Evolutionary conservation across 345 rosid genomes (phyloP), one percentile per base, ranked within the genome.

Genomic region (Garcia nutans): DNA sequence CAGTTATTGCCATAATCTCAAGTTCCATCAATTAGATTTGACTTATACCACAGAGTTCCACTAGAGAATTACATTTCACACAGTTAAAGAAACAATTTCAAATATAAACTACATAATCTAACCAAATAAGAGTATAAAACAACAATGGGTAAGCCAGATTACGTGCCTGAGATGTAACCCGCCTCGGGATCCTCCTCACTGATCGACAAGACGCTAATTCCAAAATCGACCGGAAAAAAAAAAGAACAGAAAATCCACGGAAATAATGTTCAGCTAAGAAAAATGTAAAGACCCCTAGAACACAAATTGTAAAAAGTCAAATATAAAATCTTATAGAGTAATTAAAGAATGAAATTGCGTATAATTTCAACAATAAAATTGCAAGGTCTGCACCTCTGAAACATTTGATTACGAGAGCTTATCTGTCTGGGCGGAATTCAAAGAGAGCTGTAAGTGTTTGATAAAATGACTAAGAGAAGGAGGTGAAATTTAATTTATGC

Each of bases 151-250:
- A 5, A 47, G 50, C 19, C 13, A 59, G 56, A 58, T 77, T 10
- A 84, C 88, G 66, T 79, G 84, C 92, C 94, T 83, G 80, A 77
- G 84, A 70, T 54, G 73, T 76, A 82, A 80, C 72, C 76, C 78
- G 85, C 80, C 88, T 79, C 10, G 87, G 87, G 63, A 86, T 65
- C 78, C 89, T 87, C 79, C 79, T 74, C 41, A 73, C 37, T 31
- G 89, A 82, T 80, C 75, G 89, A 74, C 87, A 88, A 26, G 82
- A 80, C 3, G 99, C 83, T 45, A 88, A 76, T 82, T 89, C 90
- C 81, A 88, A 82, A 82, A 93, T 73, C 57, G 91, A 89, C 92
- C 96, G 92, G 84, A 67, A 76, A 70, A 68, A 76, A 70, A 68
- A 74, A 28, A 28, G 31, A 28, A 28, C 31, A 28, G 63, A 11